These are phyloP conservation scores for Hemisphaericaspora lyxosophila DNA, from an alignment of 1,139 yeast species.

Conservation along the genomic window DNA sequence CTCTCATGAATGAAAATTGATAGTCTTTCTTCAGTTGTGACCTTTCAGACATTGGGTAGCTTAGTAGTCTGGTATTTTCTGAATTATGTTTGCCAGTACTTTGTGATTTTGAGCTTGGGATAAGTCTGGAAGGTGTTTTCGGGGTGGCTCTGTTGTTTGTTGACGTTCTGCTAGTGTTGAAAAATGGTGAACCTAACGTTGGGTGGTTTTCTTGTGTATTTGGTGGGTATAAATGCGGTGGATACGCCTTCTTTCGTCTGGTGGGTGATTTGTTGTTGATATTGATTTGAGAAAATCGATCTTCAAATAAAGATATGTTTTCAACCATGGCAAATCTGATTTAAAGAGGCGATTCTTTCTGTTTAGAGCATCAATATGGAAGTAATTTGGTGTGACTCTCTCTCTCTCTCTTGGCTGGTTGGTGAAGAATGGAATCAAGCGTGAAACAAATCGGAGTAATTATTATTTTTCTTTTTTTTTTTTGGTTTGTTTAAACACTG, in stretches of 20 bases:
- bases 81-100: constrained; percentile 8
- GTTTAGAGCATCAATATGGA: too few species aligned
- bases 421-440: too few species aligned
- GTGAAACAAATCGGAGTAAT: too few species aligned
- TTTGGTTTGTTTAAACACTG: too few species aligned
- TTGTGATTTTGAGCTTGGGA: constrained; percentile 3
- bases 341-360: too few species aligned
- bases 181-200: not conserved
- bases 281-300: constrained; percentile 28
- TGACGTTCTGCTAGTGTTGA: constrained; percentile 19
- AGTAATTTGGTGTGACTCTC: too few species aligned
- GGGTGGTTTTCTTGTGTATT: constrained; percentile 11
- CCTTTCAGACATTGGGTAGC: constrained; percentile 17
- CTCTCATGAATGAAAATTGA: constrained; percentile 38
- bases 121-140: constrained; percentile 10
- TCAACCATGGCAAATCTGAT: not conserved
- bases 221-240: constrained; percentile 22
- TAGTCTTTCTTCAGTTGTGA: constrained; percentile 14
- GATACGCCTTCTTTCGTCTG: constrained; percentile 23
- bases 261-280: constrained; percentile 23
- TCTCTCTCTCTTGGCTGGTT: too few species aligned
- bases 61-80: constrained; percentile 9
- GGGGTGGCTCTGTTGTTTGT: constrained; percentile 21
- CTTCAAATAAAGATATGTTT: constrained; percentile 21
- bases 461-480: too few species aligned